Evolutionary conservation across 2,329 filamentous ascomycete genomes (phyloP), one percentile per base, ranked within the genome.

Genomic region (Trichoderma guizhouense): DNA sequence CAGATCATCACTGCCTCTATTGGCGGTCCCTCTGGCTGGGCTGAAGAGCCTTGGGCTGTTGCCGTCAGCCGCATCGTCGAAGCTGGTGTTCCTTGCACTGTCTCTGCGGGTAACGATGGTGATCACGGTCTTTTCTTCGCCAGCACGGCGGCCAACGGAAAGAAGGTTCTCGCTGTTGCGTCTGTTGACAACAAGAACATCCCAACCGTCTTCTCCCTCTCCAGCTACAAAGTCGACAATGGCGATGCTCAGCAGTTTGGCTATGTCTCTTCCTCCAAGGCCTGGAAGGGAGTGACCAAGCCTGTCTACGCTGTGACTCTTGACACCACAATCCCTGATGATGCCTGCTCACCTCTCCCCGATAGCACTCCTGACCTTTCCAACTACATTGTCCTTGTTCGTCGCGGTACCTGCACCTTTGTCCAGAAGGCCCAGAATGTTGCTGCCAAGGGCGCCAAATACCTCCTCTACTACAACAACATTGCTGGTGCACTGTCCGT

Each of bases 381-480:
- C 58, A 82, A 82, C 28, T 82, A 86, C 64, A 86, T 92, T 47
- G 88, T 90, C 4, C 84, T 92, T 9, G 82, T 92, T 51, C 87
- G 87, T 61, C 85, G 88, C 28, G 89, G 89, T 63, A 84, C 80
- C 9, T 91, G 89, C 78, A 83, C 83, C 0, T 90, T 90, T 72
- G 81, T 82, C 2, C 75, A 83, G 14, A 91, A 91, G 81, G 84
- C 84, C 2, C 76, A 81, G 53, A 87, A 89, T 72, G 86, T 86
- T 5, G 85, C 81, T 2, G 83, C 82, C 7, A 83, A 83, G 63
- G 90, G 90, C 12, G 90, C 88, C 64, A 85, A 86, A 76, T 90
- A 90, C 74, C 79, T 92, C 69, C 79, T 92, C 74, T 82, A 90
- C 75, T 91, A 91, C 79, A 91, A 91, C 82, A 88, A 87, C 73